phyloP scores from a whole-genome alignment of 495 filamentous ascomycete genomes.

The Oidiodendron maius region DNA sequence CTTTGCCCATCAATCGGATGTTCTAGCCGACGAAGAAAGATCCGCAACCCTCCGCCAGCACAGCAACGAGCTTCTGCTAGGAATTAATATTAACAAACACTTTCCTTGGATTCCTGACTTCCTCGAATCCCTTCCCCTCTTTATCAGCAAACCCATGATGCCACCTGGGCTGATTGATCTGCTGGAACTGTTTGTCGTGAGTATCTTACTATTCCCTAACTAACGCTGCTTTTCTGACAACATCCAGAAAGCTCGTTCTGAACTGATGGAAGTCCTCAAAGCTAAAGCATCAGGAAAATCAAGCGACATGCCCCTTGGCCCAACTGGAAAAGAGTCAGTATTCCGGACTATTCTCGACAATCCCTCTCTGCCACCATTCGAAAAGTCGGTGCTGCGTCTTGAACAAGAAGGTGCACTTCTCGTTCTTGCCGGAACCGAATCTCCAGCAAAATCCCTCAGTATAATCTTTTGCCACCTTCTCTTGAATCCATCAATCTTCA shows the following conservation, averaged over 20 bases:
- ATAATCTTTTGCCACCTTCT: conserved; percentile 29
- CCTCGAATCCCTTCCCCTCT: conserved; percentile 30
- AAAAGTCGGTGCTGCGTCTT: conserved; percentile 31
- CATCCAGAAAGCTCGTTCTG: conserved; percentile 30
- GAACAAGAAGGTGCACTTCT: conserved; percentile 31
- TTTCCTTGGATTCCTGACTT: conserved; percentile 34
- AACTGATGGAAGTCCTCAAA: conserved; percentile 28
- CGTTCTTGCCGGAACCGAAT: conserved; percentile 25
- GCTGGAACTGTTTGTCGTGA: conserved; percentile 32
- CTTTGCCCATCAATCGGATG: conserved; percentile 30
- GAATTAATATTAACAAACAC: conserved; percentile 35
- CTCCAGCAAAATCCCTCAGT: conserved; percentile 21
- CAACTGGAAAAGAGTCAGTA: conserved; percentile 26
- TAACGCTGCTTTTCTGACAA: conserved; percentile 10
- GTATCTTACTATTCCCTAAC: conserved; percentile 13
- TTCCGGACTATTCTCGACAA: conserved; percentile 30
- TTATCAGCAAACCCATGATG: conserved; percentile 33
- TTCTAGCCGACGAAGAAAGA: conserved; percentile 28
- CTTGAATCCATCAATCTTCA: conserved; percentile 19
- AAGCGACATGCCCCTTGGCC: conserved; percentile 16
- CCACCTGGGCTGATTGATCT: conserved; percentile 34
- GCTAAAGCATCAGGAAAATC: conserved; percentile 23
- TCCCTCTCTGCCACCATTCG: conserved; percentile 25
- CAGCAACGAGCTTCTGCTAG: conserved; percentile 30
- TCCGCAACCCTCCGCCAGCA: conserved; percentile 29